Base-by-base conservation (phyloP, 202 grass and related monocot genomes). In the Zizania palustris region DNA sequence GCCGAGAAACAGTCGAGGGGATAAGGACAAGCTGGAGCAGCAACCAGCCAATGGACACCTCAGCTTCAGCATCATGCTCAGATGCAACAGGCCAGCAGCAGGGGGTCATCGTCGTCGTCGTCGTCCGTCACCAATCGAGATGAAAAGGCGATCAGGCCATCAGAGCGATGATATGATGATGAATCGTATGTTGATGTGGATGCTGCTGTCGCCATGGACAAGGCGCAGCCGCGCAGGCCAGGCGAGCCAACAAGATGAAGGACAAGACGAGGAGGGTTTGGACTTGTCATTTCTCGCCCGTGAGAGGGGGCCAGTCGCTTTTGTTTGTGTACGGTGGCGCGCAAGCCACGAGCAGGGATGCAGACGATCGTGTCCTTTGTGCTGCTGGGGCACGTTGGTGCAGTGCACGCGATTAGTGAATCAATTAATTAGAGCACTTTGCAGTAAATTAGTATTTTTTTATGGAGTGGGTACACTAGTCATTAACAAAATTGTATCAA, bases 201-300 rank as follows among this genome's bases (percentile, higher is more conserved):
- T 49, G 69, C 4, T 39, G 39, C 62, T 3, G 72, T 68, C 43
- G 65, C 73, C 34, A 18, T 4, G 65, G 34, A 12, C 39, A 19
- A 18, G 56, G 22, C 8, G 3, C 9, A 1, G 16, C 16, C 49
- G 22, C 8, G 3, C 9, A 1, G 16, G 50, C 49, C 49, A 53
- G n/a, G 10, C 6, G 1, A 11, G 10, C 1, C 50, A 54, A 54
- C 76, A 69, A 7, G 73, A 63, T 36, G 65, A 34, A 20, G 37
- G 72, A 83, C 72, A 61, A 42, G 72, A 75, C 64, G 3, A 11
- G n/a, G 15, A 13, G 18, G 6, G 44, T 70, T 63, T 67, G 56
- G 81, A 36, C 36, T 34, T 55, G 70, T 82, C 70, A 38, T 34
- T 77, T 75, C 45, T 45, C 39, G 57, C 81, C 73, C 81, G 65